These are phyloP conservation scores for Podaxis carcinomalis DNA, from an alignment of 768 basidiomycete species.

Conservation along the genomic window DNA sequence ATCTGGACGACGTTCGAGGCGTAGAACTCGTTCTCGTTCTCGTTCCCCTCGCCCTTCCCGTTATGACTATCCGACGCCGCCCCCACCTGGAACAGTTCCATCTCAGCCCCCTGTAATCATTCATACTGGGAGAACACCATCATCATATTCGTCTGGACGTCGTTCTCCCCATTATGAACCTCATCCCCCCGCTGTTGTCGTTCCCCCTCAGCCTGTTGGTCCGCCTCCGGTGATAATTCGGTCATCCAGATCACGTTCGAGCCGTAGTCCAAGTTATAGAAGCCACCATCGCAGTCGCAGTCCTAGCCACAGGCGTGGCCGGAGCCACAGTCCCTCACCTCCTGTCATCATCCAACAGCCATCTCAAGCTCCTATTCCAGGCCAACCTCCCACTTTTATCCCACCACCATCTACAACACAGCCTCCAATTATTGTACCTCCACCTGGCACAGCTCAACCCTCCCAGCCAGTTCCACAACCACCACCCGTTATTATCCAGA, in stretches of 20 bases:
- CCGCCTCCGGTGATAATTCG: slow-evolving; percentile 3
- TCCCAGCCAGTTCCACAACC: background rate
- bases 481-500: slow-evolving; percentile 11
- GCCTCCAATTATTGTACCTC: slow-evolving; percentile 9
- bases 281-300: background rate
- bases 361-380: slow-evolving; percentile 9
- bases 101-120: slow-evolving; percentile 8
- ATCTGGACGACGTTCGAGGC: background rate
- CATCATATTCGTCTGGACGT: slow-evolving; percentile 15
- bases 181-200: background rate
- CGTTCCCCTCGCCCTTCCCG: slow-evolving; percentile 14
- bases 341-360: slow-evolving; percentile 9
- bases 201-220: background rate
- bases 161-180: slow-evolving; percentile 1
- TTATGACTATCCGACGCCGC: background rate
- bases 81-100: background rate
- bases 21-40: background rate
- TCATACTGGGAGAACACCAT: slow-evolving; percentile 6
- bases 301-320: slow-evolving; percentile 6
- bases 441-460: background rate
- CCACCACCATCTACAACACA: slow-evolving; percentile 13
- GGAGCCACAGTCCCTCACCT: background rate
- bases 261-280: slow-evolving; percentile 1
- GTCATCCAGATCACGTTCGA: background rate
- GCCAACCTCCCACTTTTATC: background rate